Percentiles rank a stretch among this genome's conserved stretches.
Evolutionary conservation across 2,329 filamentous ascomycete species (phyloP).

Genomic region (Rhexocercosporidium sp.): DNA sequence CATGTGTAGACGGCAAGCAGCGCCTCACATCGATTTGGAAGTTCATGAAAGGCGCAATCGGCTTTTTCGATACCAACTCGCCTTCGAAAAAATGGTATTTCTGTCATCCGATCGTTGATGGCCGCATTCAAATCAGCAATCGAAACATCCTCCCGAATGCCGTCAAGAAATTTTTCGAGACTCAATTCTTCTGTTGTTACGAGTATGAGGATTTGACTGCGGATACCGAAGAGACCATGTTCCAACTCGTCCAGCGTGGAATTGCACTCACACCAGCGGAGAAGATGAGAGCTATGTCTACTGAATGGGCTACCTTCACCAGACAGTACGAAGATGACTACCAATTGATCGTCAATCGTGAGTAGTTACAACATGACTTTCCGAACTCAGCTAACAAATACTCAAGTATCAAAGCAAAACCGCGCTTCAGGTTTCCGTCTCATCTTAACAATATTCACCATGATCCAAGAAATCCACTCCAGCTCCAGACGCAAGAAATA

Average conservation of each 20-base stretch:
- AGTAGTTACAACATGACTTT: slow-evolving; percentile 21
- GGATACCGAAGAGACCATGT: slow-evolving; percentile 53
- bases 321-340: slow-evolving; percentile 50
- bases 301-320: slow-evolving; percentile 51
- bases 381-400: slow-evolving; percentile 11
- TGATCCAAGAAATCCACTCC: slow-evolving; percentile 40
- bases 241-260: slow-evolving; percentile 53
- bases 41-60: slow-evolving; percentile 51
- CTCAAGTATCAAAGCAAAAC: slow-evolving; percentile 43
- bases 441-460: slow-evolving; percentile 44
- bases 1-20: slow-evolving; percentile 55
- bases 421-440: slow-evolving; percentile 44
- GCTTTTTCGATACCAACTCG: slow-evolving; percentile 47
- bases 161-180: slow-evolving; percentile 45
- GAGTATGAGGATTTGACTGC: slow-evolving; percentile 48
- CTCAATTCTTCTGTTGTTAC: slow-evolving; percentile 48
- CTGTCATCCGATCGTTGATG: slow-evolving; percentile 37
- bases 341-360: slow-evolving; percentile 44
- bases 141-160: slow-evolving; percentile 44
- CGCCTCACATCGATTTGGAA: slow-evolving; percentile 50
- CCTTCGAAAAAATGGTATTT: slow-evolving; percentile 49
- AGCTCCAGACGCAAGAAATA: slow-evolving; percentile 6
- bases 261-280: slow-evolving; percentile 51
- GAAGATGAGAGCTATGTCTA: slow-evolving; percentile 51
- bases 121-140: slow-evolving; percentile 30